These are phyloP conservation scores for Ramichloridium luteum DNA, from an alignment of 2,329 filamentous ascomycete species.

Conservation along the genomic window DNA sequence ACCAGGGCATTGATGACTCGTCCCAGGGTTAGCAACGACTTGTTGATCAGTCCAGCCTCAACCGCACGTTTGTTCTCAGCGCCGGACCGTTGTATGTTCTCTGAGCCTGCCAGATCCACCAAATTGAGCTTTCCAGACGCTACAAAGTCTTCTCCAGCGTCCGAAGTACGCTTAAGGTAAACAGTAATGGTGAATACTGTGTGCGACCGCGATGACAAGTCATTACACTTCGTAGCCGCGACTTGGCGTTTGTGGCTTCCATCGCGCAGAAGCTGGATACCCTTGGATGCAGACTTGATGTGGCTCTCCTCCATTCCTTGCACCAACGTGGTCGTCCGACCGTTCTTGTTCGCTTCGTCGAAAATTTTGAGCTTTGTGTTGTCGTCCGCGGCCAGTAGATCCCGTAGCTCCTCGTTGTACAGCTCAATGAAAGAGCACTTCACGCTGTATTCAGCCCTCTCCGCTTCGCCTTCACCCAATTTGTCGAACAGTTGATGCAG, in stretches of 20 bases:
- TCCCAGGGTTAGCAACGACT: conserved; percentile 85
- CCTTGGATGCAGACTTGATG: conserved; percentile 71
- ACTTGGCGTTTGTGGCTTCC: conserved; percentile 93
- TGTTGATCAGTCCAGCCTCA: conserved; percentile 95
- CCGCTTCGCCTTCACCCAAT: conserved; percentile 52
- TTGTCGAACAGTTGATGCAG: conserved; percentile 77
- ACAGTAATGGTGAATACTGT: conserved; percentile 95
- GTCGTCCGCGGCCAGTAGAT: conserved; percentile 74
- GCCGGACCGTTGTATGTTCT: conserved; percentile 93
- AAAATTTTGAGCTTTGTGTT: conserved; percentile 84
- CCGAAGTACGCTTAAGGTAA: conserved; percentile 68
- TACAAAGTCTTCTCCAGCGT: conserved; percentile 79
- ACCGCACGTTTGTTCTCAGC: conserved; percentile 96
- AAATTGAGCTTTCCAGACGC: conserved; percentile 89
- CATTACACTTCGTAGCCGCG: conserved; percentile 99
- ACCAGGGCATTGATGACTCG: conserved; percentile 96
- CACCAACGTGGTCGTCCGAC: conserved; percentile 73
- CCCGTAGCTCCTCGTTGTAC: conserved; percentile 93
- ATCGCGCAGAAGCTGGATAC: conserved; percentile 76
- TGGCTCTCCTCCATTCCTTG: conserved; percentile 97
- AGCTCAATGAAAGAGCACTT: conserved; percentile 98
- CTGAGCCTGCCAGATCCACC: conserved; percentile 90
- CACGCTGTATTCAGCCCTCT: conserved; percentile 72
- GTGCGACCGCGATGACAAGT: conserved; percentile 90
- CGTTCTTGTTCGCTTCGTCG: conserved; percentile 77